phyloP scores from a whole-genome alignment of 805 yeast genomes.

The Scheffersomyces amazonensis region DNA sequence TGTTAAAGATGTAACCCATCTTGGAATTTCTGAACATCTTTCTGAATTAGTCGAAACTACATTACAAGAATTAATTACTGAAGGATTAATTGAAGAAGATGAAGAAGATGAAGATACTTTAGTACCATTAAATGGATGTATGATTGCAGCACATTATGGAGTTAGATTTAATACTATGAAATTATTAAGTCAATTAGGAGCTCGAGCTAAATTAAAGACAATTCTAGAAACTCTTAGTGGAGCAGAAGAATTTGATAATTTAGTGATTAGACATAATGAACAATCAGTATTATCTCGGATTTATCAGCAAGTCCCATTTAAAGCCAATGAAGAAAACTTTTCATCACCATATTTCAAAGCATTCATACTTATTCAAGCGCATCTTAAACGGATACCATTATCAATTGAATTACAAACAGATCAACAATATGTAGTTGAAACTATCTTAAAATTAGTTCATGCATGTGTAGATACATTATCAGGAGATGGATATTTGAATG shows the following conservation, averaged over 20 bases:
- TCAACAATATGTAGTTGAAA: slow-evolving; percentile 48
- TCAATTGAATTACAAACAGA: slow-evolving; percentile 61
- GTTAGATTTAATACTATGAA: slow-evolving; percentile 67
- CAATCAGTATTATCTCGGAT: slow-evolving; percentile 44
- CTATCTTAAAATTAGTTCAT: slow-evolving; percentile 50
- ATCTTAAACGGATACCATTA: slow-evolving; percentile 63
- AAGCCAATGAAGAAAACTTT: slow-evolving; percentile 35
- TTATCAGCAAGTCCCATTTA: slow-evolving; percentile 62
- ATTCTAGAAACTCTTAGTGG: slow-evolving; percentile 64
- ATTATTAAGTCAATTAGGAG: slow-evolving; percentile 51
- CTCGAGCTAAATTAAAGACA: slow-evolving; percentile 55
- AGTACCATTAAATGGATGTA: slow-evolving; percentile 63
- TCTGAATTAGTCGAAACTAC: slow-evolving; percentile 80
- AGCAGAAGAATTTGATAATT: slow-evolving; percentile 66
- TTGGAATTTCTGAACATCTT: slow-evolving; percentile 75
- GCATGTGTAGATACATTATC: slow-evolving; percentile 76
- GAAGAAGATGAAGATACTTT: slow-evolving; percentile 39
- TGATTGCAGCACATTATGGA: slow-evolving; percentile 73
- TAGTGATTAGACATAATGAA: slow-evolving; percentile 67
- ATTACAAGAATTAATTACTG: slow-evolving; percentile 57
- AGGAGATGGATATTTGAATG: slow-evolving; percentile 75
- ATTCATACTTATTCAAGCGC: slow-evolving; percentile 75
- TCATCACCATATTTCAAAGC: slow-evolving; percentile 65
- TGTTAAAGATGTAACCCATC: slow-evolving; percentile 56
- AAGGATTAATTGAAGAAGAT: slow-evolving; percentile 58